These are phyloP conservation scores for Peniophora sp. DNA, from an alignment of 1,284 basidiomycete species.

Conservation along the genomic window DNA sequence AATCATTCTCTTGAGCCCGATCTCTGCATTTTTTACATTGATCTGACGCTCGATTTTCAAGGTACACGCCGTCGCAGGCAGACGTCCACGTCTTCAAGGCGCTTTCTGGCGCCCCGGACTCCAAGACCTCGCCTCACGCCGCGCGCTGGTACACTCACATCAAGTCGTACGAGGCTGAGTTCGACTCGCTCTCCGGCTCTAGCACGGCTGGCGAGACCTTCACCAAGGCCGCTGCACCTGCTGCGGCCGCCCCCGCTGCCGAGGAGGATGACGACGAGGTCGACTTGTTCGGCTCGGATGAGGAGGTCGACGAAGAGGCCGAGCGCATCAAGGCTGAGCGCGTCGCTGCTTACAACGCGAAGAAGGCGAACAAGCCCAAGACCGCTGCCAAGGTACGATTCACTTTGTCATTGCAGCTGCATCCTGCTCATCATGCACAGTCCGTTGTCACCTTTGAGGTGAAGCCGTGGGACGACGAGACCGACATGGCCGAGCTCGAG, in stretches of 20 bases:
- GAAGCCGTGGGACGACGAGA: slow-evolving; percentile 99
- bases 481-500: slow-evolving; percentile 90
- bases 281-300: slow-evolving; percentile 87
- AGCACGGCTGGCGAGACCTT: slow-evolving; percentile 78
- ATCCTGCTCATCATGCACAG: slow-evolving; percentile 30
- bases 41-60: slow-evolving; percentile 26
- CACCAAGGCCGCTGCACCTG: slow-evolving; percentile 38
- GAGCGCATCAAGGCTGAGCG: slow-evolving; percentile 95
- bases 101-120: slow-evolving; percentile 56
- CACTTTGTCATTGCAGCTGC: slow-evolving; percentile 5
- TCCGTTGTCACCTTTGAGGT: slow-evolving; percentile 95
- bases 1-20: slow-evolving; percentile 8
- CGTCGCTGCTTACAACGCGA: slow-evolving; percentile 88
- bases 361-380: slow-evolving; percentile 92
- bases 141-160: slow-evolving; percentile 96
- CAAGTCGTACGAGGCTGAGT: slow-evolving; percentile 78
- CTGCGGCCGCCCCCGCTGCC: slow-evolving; percentile 44
- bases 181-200: slow-evolving; percentile 74
- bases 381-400: slow-evolving; percentile 75
- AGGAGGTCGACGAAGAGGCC: slow-evolving; percentile 89
- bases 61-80: slow-evolving; percentile 92
- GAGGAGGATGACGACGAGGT: slow-evolving; percentile 86
- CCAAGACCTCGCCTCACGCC: slow-evolving; percentile 68
- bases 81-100: slow-evolving; percentile 93
- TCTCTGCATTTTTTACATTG: slow-evolving; percentile 9